phyloP scores from a whole-genome alignment of 2,329 filamentous ascomycete species.

The Alternaria tenuissima region DNA sequence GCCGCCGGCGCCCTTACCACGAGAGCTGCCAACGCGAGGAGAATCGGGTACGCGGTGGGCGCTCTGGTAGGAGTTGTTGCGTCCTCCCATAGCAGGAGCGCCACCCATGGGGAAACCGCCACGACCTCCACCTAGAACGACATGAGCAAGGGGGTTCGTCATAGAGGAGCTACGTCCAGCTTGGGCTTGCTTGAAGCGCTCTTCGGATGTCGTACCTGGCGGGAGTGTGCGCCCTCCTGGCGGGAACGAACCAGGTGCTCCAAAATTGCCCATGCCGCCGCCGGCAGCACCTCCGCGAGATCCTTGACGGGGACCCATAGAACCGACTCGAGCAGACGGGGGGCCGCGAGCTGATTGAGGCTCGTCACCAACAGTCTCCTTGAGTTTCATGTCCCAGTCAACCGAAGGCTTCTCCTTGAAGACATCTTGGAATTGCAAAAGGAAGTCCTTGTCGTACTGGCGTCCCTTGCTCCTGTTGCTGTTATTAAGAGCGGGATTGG shows the following conservation, averaged over 20 bases:
- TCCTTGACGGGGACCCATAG: constrained; percentile 57
- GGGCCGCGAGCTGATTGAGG: constrained; percentile 68
- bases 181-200: constrained; percentile 67
- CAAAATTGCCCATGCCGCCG: constrained; percentile 74
- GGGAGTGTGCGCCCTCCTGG: constrained; percentile 66
- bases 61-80: constrained; percentile 67
- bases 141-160: constrained; percentile 65
- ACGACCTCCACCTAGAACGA: constrained; percentile 62
- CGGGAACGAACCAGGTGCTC: constrained; percentile 49
- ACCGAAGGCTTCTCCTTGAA: constrained; percentile 96
- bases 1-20: constrained; percentile 58
- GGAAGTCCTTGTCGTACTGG: constrained; percentile 94
- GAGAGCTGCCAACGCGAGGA: constrained; percentile 72
- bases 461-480: constrained; percentile 82
- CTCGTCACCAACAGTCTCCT: constrained; percentile 84
- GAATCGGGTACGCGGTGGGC: constrained; percentile 71
- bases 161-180: constrained; percentile 39
- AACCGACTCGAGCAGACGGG: constrained; percentile 66
- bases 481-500: constrained; percentile 91
- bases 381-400: constrained; percentile 89
- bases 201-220: constrained; percentile 76
- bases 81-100: constrained; percentile 69
- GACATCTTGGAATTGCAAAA: constrained; percentile 94
- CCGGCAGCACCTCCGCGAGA: constrained; percentile 52
- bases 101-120: constrained; percentile 64